These are phyloP conservation scores for Coprinopsis strossmayeri DNA, from an alignment of 768 basidiomycete genomes.

Conservation along the genomic window DNA sequence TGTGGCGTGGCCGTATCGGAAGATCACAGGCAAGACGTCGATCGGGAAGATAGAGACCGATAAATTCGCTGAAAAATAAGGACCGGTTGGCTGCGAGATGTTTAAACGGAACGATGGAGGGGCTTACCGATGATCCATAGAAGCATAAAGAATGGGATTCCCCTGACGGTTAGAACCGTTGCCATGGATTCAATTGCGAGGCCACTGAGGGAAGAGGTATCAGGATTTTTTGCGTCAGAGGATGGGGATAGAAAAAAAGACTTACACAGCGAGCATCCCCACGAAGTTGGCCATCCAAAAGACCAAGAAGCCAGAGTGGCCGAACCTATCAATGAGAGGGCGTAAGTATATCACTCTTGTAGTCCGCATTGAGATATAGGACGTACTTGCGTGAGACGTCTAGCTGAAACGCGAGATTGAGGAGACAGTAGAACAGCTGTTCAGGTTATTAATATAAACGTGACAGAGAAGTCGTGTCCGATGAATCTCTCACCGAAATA, in stretches of 20 bases:
- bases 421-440: conserved; percentile 51
- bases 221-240: neutral
- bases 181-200: conserved; percentile 55
- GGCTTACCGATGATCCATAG: conserved; percentile 55
- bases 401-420: conserved; percentile 55
- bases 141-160: conserved; percentile 56
- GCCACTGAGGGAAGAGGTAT: conserved; percentile 47
- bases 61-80: conserved; percentile 34
- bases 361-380: neutral
- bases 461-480: neutral
- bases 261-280: conserved; percentile 53
- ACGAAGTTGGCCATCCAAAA: conserved; percentile 64
- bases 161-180: conserved; percentile 44
- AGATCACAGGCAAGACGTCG: conserved; percentile 43
- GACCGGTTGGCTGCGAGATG: neutral
- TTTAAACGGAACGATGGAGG: neutral
- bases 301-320: conserved; percentile 47
- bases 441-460: neutral
- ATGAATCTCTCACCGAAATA: conserved; percentile 23
- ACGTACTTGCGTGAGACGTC: conserved; percentile 43
- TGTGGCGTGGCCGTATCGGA: conserved; percentile 53
- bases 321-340: conserved; percentile 27
- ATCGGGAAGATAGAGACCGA: conserved; percentile 50
- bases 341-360: neutral
- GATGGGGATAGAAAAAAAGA: conserved; percentile 8